Evolutionary conservation across 768 basidiomycete species (phyloP).

Genomic region (Boletus reticuloceps): DNA sequence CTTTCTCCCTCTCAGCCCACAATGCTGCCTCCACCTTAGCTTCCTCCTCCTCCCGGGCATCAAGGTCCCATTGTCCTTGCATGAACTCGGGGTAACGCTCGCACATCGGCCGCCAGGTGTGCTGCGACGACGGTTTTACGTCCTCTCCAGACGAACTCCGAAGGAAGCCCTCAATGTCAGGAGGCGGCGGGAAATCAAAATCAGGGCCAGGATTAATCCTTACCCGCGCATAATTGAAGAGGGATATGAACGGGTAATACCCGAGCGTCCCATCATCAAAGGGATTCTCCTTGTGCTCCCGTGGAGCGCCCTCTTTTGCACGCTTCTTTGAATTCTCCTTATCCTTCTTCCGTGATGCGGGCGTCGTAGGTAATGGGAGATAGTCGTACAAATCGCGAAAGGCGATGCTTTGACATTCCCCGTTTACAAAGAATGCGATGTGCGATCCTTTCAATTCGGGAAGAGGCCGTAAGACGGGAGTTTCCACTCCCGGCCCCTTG

Average conservation of each 20-base stretch:
- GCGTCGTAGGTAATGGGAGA: constrained; percentile 69
- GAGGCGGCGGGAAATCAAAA: constrained; percentile 78
- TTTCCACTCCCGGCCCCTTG: constrained; percentile 35
- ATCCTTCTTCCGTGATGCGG: constrained; percentile 55
- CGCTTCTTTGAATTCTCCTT: constrained; percentile 56
- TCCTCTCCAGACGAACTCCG: constrained; percentile 32
- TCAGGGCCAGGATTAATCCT: constrained; percentile 86
- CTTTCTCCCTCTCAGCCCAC: constrained; percentile 46
- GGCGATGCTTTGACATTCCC: constrained; percentile 77
- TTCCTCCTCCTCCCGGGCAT: constrained; percentile 73
- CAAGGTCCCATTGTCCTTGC: constrained; percentile 76
- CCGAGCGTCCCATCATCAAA: constrained; percentile 95
- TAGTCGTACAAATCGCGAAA: constrained; percentile 91
- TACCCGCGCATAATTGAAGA: constrained; percentile 88
- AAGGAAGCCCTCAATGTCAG: constrained; percentile 70
- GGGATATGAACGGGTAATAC: constrained; percentile 92
- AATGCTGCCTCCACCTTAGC: constrained; percentile 45
- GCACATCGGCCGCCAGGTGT: constrained; percentile 73
- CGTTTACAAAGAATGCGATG: constrained; percentile 91
- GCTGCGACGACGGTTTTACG: constrained; percentile 27
- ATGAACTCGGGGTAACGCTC: constrained; percentile 87
- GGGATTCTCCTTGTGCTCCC: constrained; percentile 76
- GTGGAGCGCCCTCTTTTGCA: constrained; percentile 58
- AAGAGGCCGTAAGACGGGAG: constrained; percentile 54
- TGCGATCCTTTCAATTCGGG: constrained; percentile 69